Evolutionary conservation across 1,284 basidiomycete species (phyloP).

Genomic region (Chalciporus sp.): DNA sequence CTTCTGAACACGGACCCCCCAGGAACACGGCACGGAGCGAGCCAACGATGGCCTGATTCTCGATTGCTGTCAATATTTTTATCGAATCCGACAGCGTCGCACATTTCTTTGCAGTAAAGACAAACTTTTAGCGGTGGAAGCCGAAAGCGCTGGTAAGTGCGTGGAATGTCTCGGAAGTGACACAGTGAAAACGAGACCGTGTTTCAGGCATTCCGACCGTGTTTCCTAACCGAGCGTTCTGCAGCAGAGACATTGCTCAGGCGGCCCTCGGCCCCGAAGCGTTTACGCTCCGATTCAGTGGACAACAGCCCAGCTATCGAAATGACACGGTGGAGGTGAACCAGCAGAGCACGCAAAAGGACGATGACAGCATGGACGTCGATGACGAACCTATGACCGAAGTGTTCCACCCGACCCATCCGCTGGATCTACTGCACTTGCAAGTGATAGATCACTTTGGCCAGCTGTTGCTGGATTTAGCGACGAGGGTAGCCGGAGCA

Average conservation of each 20-base stretch:
- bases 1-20: slow-evolving; percentile 6
- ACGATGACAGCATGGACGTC: slow-evolving; percentile 60
- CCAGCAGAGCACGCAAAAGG: slow-evolving; percentile 28
- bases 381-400: slow-evolving; percentile 50
- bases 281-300: slow-evolving; percentile 37
- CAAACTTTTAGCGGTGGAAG: slow-evolving; percentile 60
- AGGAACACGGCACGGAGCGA: slow-evolving; percentile 36
- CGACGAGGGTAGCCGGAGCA: slow-evolving; percentile 51
- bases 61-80: slow-evolving; percentile 70
- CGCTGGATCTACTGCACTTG: slow-evolving; percentile 66
- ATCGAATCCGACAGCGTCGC: slow-evolving; percentile 31
- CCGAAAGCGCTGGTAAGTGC: slow-evolving; percentile 51
- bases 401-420: slow-evolving; percentile 47
- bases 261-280: slow-evolving; percentile 41
- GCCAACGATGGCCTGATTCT: slow-evolving; percentile 68
- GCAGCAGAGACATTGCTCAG: slow-evolving; percentile 46
- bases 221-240: slow-evolving; percentile 29
- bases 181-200: slow-evolving; percentile 18
- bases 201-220: slow-evolving; percentile 32
- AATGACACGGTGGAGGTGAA: slow-evolving; percentile 26
- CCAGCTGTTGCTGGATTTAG: slow-evolving; percentile 58
- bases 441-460: slow-evolving; percentile 72
- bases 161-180: slow-evolving; percentile 7
- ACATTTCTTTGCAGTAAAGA: slow-evolving; percentile 65
- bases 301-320: slow-evolving; percentile 39